These are phyloP conservation scores for Scedosporium dehoogii DNA, from an alignment of 2,329 filamentous ascomycete genomes.

Conservation along the genomic window DNA sequence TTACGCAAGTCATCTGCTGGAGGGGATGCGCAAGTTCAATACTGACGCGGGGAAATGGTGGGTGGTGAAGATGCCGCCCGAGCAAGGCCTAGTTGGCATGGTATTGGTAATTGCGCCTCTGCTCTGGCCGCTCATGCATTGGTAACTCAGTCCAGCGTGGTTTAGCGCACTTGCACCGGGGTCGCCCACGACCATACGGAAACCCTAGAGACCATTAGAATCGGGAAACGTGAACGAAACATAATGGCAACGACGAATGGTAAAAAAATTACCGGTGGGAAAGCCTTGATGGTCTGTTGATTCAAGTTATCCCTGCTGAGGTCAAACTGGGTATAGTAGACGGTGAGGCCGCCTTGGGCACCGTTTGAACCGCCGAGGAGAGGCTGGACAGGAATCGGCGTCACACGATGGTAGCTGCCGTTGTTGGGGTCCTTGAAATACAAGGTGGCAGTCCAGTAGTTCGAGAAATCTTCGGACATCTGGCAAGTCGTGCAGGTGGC, in stretches of 20 bases:
- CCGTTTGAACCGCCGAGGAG: constrained; percentile 33
- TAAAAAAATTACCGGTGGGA: constrained; percentile 22
- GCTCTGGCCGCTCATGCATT: constrained; percentile 33
- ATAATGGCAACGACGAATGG: constrained; percentile 24
- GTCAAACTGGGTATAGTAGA: constrained; percentile 34
- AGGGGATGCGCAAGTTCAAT: constrained; percentile 15
- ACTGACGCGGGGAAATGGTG: constrained; percentile 36
- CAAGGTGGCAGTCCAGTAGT: constrained; percentile 24
- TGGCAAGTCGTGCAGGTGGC: constrained; percentile 33
- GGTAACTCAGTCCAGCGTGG: constrained; percentile 32
- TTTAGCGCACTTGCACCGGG: constrained; percentile 19
- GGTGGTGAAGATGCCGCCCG: constrained; percentile 43
- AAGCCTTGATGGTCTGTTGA: constrained; percentile 19
- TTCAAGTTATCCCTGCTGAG: constrained; percentile 21
- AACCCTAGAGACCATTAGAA: constrained; percentile 20
- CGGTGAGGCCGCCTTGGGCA: constrained; percentile 29
- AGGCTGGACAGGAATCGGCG: constrained; percentile 48
- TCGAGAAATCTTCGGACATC: constrained; percentile 14
- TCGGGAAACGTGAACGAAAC: not conserved
- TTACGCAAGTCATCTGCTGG: not conserved
- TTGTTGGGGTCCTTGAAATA: constrained; percentile 26
- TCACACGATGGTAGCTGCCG: constrained; percentile 28
- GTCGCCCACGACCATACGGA: constrained; percentile 37
- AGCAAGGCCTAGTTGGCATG: constrained; percentile 31
- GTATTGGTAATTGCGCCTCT: constrained; percentile 40